A percentile compares a stretch with the other conserved stretches of the same genome.
Evolutionary conservation across 2,329 filamentous ascomycete genomes (phyloP).

Genomic region (Diaporthe vexans): DNA sequence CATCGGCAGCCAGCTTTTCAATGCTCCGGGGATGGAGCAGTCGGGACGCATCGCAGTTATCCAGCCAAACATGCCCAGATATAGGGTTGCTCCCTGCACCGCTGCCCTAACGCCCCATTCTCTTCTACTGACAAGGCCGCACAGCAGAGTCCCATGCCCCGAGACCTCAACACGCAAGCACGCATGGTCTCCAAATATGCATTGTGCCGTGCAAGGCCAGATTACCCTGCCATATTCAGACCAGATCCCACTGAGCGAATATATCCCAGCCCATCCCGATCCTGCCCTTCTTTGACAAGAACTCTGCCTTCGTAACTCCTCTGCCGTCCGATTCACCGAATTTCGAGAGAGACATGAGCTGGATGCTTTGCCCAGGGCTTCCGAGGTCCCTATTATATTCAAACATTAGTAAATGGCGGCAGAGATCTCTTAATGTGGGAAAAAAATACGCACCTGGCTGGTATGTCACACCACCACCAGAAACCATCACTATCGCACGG

Average conservation of each 20-base stretch:
- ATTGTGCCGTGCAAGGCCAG: background rate
- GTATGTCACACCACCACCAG: slow-evolving; percentile 86
- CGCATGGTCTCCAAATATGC: background rate
- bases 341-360: slow-evolving; percentile 70
- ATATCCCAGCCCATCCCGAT: slow-evolving; percentile 60
- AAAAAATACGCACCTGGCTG: slow-evolving; percentile 53
- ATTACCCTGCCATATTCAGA: slow-evolving; percentile 47
- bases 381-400: slow-evolving; percentile 67
- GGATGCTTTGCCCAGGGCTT: slow-evolving; percentile 76
- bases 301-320: slow-evolving; percentile 64
- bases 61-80: slow-evolving; percentile 7
- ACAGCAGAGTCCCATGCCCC: slow-evolving; percentile 2
- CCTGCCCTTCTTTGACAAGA: slow-evolving; percentile 57
- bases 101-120: background rate
- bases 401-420: slow-evolving; percentile 1
- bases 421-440: background rate
- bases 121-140: slow-evolving; percentile 2
- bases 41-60: background rate
- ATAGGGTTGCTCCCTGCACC: slow-evolving; percentile 26
- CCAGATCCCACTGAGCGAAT: slow-evolving; percentile 65
- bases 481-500: slow-evolving; percentile 83
- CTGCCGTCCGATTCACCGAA: slow-evolving; percentile 62
- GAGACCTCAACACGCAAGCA: background rate
- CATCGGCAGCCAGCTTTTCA: slow-evolving; percentile 17
- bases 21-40: slow-evolving; percentile 16